Evolutionary conservation across 2,329 filamentous ascomycete species (phyloP), one percentile per base, ranked within the genome.

Genomic region (Calycina herbarum): DNA sequence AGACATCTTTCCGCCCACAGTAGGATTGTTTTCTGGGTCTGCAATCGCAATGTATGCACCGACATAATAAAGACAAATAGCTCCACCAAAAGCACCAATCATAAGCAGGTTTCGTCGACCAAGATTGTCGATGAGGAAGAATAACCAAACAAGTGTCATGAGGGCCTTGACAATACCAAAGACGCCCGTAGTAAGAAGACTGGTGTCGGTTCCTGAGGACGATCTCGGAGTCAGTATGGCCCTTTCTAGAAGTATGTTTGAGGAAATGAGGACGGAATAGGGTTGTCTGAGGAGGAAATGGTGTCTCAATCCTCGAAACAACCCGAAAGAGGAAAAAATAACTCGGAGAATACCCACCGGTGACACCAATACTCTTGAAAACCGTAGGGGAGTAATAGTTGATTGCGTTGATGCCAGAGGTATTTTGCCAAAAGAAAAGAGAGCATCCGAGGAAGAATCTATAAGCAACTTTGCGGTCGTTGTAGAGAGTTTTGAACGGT

Each of bases 391-490:
- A 45, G 66, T 73, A 65, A 61, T 69, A 72, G 62, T 70, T 69
- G 29, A 72, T 62, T 2, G 66, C 67, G 35, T 70, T 69, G 42
- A 68, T 70, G 4, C 68, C 69, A n/a, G 66, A 66, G 1, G 65
- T 42, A 15, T 70, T 68, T 24, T 70, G 67, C 59, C 65, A 62
- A 54, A 68, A 61, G 57, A 71, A 66, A 3, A 79, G 63, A 79
- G 82, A 66, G n/a, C 57, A 61, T 15, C 90, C 90, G 7, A 93
- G 82, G 75, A 91, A 85, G 77, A 94, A 87, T 54, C 91, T 86
- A 81, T 87, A 92, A 70, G 86, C 86, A 31, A 91, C 83, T 73
- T 83, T 84, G 65, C 79, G 81, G 68, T 86, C 78, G 70, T 81
- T 82, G 64, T 82, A 80, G n/a, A 86, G 81, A 2, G 81, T 79